Evolutionary conservation across 371 early-diverging fungal genomes (phyloP).

Genomic region (Paramicrosporidium saccamoebae): DNA sequence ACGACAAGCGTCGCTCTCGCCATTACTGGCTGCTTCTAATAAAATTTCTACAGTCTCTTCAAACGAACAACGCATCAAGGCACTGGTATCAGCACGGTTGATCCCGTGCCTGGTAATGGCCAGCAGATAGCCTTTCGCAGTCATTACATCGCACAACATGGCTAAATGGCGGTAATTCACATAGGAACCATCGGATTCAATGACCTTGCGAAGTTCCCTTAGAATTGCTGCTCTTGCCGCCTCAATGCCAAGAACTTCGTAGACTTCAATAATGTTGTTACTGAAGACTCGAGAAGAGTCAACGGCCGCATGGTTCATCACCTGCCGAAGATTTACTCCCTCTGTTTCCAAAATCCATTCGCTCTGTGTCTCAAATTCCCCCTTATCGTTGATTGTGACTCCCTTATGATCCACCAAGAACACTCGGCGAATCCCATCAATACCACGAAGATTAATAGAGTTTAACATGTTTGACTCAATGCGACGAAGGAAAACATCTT

Average conservation of each 20-base stretch:
- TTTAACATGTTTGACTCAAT: slow-evolving; percentile 53
- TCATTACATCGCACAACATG: slow-evolving; percentile 93
- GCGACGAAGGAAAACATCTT: slow-evolving; percentile 60
- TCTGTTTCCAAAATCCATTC: slow-evolving; percentile 89
- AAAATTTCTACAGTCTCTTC: slow-evolving; percentile 99
- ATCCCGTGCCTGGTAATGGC: slow-evolving; percentile 98
- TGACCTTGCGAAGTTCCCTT: slow-evolving; percentile 76
- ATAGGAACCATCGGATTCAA: slow-evolving; percentile 92
- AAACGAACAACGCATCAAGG: slow-evolving; percentile 89
- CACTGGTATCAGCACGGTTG: slow-evolving; percentile 85
- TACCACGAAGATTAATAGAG: slow-evolving; percentile 61
- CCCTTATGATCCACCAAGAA: slow-evolving; percentile 53
- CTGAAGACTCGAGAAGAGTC: slow-evolving; percentile 47
- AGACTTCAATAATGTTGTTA: slow-evolving; percentile 76
- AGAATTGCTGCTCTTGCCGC: slow-evolving; percentile 74
- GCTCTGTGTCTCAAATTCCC: slow-evolving; percentile 21
- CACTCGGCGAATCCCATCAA: slow-evolving; percentile 54
- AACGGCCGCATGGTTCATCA: slow-evolving; percentile 51
- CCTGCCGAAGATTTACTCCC: slow-evolving; percentile 68
- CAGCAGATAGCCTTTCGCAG: slow-evolving; percentile 67
- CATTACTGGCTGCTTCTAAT: slow-evolving; percentile 79
- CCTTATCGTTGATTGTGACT: slow-evolving; percentile 7
- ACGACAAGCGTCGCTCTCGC: slow-evolving; percentile 69
- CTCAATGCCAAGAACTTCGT: slow-evolving; percentile 88
- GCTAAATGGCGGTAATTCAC: slow-evolving; percentile 95